These are phyloP conservation scores for Vinca minor DNA, from an alignment of 257 asterid genomes.

Conservation along the genomic window DNA sequence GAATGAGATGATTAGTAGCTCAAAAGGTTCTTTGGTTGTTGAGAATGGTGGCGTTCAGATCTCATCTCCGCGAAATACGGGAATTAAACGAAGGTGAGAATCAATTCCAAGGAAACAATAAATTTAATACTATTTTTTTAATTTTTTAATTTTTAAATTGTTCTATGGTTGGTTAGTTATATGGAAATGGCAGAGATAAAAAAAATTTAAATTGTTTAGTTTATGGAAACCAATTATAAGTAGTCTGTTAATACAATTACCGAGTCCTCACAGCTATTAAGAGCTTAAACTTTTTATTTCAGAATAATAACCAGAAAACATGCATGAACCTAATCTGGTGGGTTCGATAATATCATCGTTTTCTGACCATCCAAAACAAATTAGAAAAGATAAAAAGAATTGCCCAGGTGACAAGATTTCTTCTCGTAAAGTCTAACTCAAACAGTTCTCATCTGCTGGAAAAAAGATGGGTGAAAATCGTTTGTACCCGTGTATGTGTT, in stretches of 20 bases:
- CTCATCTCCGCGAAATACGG: conserved; percentile 96
- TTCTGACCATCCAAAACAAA: background rate
- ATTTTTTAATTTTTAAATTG: too few relatives aligned
- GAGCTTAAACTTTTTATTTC: background rate
- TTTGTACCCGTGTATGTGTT: too few relatives aligned
- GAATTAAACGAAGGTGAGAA: conserved; percentile 75
- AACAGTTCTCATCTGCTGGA: conserved; percentile 11
- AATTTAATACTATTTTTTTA: background rate
- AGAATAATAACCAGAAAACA: background rate
- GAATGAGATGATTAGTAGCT: conserved; percentile 26
- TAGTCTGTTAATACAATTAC: conserved; percentile 15
- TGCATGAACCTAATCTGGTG: background rate
- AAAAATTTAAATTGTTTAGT: conserved; percentile 2
- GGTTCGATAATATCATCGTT: background rate
- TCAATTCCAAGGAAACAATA: background rate
- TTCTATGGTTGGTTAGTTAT: background rate
- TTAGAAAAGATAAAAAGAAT: background rate
- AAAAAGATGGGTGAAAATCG: background rate
- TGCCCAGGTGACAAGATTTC: conserved; percentile 8
- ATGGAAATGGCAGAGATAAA: background rate
- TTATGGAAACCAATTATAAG: conserved; percentile 15
- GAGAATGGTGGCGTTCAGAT: conserved; percentile 57
- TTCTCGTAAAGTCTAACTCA: conserved; percentile 13
- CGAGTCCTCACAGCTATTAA: background rate
- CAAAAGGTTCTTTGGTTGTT: conserved; percentile 34